phyloP scores from a whole-genome alignment of 495 filamentous ascomycete genomes.

The Lichenothelia convexa region DNA sequence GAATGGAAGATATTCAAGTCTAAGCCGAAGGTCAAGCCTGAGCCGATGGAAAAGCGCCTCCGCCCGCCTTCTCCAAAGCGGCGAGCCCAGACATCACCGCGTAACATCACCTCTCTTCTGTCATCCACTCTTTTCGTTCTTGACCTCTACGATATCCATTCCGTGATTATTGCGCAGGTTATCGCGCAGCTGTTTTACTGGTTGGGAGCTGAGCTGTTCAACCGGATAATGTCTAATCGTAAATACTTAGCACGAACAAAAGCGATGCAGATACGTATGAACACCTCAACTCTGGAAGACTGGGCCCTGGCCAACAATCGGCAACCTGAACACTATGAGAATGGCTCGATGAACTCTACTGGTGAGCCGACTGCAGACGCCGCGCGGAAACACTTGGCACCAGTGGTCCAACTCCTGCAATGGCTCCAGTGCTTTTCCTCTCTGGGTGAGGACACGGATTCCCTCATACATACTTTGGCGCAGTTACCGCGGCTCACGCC shows the following conservation, averaged over 20 bases:
- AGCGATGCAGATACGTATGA: slow-evolving; percentile 99
- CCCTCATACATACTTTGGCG: slow-evolving; percentile 64
- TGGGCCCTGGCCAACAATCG: slow-evolving; percentile 90
- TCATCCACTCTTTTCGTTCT: slow-evolving; percentile 95
- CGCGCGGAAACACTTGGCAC: slow-evolving; percentile 65
- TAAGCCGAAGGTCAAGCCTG: slow-evolving; percentile 70
- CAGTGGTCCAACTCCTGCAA: slow-evolving; percentile 85
- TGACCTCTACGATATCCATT: slow-evolving; percentile 96
- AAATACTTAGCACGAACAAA: slow-evolving; percentile 94
- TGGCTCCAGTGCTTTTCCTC: slow-evolving; percentile 98
- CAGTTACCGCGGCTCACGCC: slow-evolving; percentile 72
- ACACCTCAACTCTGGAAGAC: slow-evolving; percentile 84
- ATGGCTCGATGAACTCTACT: slow-evolving; percentile 67
- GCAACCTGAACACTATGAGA: slow-evolving; percentile 88
- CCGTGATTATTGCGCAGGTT: slow-evolving; percentile 84
- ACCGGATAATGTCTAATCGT: slow-evolving; percentile 88
- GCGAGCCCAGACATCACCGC: slow-evolving; percentile 72
- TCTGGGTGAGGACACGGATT: slow-evolving; percentile 78
- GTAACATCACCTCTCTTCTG: slow-evolving; percentile 91
- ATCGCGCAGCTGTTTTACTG: slow-evolving; percentile 89
- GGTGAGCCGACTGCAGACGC: slow-evolving; percentile 76
- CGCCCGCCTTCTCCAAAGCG: slow-evolving; percentile 91
- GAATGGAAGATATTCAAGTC: slow-evolving; percentile 94
- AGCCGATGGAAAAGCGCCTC: slow-evolving; percentile 78
- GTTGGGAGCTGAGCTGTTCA: slow-evolving; percentile 93